Conservation (phyloP, 2,329 filamentous ascomycete genomes). For the Tolypocladium album region DNA sequence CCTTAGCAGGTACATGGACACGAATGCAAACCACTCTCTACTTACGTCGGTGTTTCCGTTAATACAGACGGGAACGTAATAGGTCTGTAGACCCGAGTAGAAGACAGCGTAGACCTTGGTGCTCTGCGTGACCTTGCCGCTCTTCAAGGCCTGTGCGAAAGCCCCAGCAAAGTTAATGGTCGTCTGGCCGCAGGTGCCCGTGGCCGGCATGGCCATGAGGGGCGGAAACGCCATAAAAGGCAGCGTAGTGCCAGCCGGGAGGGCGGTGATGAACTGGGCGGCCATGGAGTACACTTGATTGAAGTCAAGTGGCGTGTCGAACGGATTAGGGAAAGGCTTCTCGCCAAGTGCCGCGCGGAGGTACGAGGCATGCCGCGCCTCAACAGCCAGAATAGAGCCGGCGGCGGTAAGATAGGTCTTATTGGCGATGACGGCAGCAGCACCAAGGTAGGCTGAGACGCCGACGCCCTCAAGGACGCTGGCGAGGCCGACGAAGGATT, state of each 20-base stretch:
- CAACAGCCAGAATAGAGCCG: slow-evolving; percentile 51
- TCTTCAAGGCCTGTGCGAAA: neutral
- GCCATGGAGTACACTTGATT: slow-evolving; percentile 56
- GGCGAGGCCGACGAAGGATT: slow-evolving; percentile 49
- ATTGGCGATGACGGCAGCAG: slow-evolving; percentile 46
- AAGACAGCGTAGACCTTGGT: slow-evolving; percentile 5
- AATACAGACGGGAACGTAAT: slow-evolving; percentile 6
- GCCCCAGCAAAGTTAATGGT: slow-evolving; percentile 3
- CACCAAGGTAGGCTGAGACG: slow-evolving; percentile 54
- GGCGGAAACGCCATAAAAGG: slow-evolving; percentile 52
- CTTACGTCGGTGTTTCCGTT: neutral
- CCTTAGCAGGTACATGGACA: neutral
- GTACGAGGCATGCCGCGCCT: slow-evolving; percentile 53
- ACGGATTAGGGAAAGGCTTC: slow-evolving; percentile 45
- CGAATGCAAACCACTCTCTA: neutral
- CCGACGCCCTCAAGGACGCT: slow-evolving; percentile 55
- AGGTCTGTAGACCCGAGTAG: slow-evolving; percentile 9
- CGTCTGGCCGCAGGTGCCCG: neutral
- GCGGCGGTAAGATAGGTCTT: slow-evolving; percentile 49
- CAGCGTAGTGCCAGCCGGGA: slow-evolving; percentile 43
- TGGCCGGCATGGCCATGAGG: neutral
- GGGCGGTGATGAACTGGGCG: slow-evolving; percentile 47
- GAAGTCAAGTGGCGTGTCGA: slow-evolving; percentile 47
- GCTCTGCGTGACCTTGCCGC: neutral
- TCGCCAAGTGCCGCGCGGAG: slow-evolving; percentile 38